Evolutionary conservation across 495 filamentous ascomycete genomes (phyloP).

Genomic region (Xylaria telfairii): DNA sequence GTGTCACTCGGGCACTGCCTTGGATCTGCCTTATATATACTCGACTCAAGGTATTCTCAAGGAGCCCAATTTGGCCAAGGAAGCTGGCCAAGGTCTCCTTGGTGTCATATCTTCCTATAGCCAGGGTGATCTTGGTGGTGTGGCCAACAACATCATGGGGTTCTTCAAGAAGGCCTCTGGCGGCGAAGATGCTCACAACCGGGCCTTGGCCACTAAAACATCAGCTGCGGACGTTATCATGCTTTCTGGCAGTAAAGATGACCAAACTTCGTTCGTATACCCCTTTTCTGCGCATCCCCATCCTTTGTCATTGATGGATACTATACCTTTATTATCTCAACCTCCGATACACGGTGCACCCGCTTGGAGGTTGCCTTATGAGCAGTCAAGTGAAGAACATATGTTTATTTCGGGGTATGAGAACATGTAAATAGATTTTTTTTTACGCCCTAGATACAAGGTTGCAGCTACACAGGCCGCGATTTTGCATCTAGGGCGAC

Average conservation of each 20-base stretch:
- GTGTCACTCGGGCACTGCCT: conserved; percentile 96
- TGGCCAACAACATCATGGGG: conserved; percentile 79
- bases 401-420: conserved; percentile 13
- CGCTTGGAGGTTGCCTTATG: conserved; percentile 9
- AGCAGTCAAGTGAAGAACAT: neutral
- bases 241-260: conserved; percentile 96
- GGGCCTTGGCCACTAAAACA: conserved; percentile 86
- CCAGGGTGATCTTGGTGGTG: conserved; percentile 84
- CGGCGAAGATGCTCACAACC: conserved; percentile 81
- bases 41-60: conserved; percentile 94
- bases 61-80: conserved; percentile 96
- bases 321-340: conserved; percentile 18
- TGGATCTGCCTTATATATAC: conserved; percentile 98
- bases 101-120: conserved; percentile 88
- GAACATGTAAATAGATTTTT: conserved; percentile 32
- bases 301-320: conserved; percentile 27
- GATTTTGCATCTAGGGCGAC: conserved; percentile 58
- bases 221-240: conserved; percentile 95
- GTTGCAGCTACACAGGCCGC: conserved; percentile 42
- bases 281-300: conserved; percentile 42
- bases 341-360: conserved; percentile 5
- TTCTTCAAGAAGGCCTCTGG: conserved; percentile 92
- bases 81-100: conserved; percentile 92
- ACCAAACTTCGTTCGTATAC: conserved; percentile 85
- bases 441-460: conserved; percentile 48